These are phyloP conservation scores for Trypanosoma conorhini DNA, from an alignment of 208 protist genomes.

Conservation along the genomic window DNA sequence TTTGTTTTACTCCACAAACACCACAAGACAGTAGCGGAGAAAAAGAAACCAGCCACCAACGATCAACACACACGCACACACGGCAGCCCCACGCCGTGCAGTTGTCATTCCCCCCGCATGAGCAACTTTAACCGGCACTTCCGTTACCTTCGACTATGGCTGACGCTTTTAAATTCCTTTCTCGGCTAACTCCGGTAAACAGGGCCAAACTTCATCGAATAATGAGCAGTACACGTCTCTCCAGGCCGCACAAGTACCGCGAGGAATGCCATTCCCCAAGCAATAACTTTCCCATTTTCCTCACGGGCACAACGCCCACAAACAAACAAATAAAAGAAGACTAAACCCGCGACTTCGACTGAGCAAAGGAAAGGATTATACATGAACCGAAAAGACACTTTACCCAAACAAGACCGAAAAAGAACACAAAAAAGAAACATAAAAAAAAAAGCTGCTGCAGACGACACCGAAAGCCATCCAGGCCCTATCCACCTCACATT, in stretches of 20 bases:
- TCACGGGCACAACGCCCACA: background rate
- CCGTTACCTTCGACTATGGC: no score
- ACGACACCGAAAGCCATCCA: constrained; percentile 1
- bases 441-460: background rate
- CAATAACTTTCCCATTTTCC: background rate
- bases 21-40: no score
- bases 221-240: background rate
- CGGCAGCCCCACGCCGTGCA: no score
- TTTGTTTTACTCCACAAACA: no score
- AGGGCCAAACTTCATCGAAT: background rate
- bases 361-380: background rate
- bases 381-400: background rate
- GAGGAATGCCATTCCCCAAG: background rate
- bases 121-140: no score
- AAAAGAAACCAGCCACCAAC: no score
- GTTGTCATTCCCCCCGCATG: no score
- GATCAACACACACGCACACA: no score
- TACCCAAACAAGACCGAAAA: background rate
- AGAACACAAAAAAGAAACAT: constrained; percentile 1
- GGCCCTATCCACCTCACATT: constrained; percentile 7
- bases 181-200: background rate
- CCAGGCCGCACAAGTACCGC: background rate
- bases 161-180: background rate
- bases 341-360: background rate
- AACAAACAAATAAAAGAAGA: background rate